Base-by-base conservation (phyloP, 495 filamentous ascomycete species). In the Tuber magnatum region DNA sequence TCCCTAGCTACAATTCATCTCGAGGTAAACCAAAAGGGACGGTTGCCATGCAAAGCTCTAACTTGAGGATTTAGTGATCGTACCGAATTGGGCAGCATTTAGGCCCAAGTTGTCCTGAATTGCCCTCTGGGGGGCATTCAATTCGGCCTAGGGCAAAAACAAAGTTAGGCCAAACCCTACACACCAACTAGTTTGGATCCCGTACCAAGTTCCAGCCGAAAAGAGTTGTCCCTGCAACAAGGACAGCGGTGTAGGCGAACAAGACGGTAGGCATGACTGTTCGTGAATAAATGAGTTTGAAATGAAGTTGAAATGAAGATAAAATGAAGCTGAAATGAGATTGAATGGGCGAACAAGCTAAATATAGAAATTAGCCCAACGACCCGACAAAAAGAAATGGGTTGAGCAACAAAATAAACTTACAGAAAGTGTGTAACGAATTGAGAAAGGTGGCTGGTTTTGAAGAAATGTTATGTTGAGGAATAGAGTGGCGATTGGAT, bases 171-270 rank as follows among this genome's bases (percentile, higher is more conserved):
- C 43, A 44, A 38, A 72, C n/a, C n/a, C 41, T 38, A 20, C 38
- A 72, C 22, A n/a, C 42, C 51, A 51, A 35, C 39, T 32, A 56
- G 41, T 24, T 48, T 39, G 72, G 71, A 72, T 38, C 20, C 44
- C 82, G 44, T 88, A 97, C 94, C 84, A 99, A 83, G 84, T 98
- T 96, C 82, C 91, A 97, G 35, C 96, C 95, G 80, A 97, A 98
- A 80, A 97, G 93, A 14, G 97, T 88, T 3, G 95, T 82, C 22
- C 77, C 81, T 3, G 81, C 61, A 1, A 80, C 74, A 18, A 81
- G 70, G 22, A 73, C 71, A 10, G 71, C 46, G 38, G 68, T 24
- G 70, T 46, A 69, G 40, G 44, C 32, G 44, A 69, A 39, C 8
- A 76, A 43, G 40, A 73, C 38, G 18, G 69, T 35, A 71, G 56